These are phyloP conservation scores for Magnusiomyces clavatus DNA, from an alignment of 1,139 yeast species.

Conservation along the genomic window DNA sequence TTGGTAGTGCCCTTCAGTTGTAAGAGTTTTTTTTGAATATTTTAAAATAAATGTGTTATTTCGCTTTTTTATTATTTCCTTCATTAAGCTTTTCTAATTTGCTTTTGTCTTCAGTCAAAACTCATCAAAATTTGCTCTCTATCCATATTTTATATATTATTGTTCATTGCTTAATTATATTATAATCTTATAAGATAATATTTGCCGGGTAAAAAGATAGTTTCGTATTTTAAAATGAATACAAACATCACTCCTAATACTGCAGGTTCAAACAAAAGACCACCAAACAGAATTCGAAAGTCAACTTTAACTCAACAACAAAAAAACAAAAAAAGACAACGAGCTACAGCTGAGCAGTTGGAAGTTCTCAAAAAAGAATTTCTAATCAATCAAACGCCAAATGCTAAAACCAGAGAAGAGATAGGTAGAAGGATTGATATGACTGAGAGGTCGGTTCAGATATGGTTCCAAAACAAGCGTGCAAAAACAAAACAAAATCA, in stretches of 20 bases:
- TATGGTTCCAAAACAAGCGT: constrained; percentile 91
- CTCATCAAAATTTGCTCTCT: background rate
- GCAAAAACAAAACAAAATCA: constrained; percentile 59
- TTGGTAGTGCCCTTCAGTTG: too few species aligned
- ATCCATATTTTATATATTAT: too few species aligned
- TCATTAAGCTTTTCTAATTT: background rate
- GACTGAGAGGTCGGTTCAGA: constrained; percentile 87
- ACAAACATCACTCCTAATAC: background rate
- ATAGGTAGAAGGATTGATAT: constrained; percentile 72
- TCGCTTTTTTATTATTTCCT: too few species aligned
- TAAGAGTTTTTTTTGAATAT: too few species aligned
- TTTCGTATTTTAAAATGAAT: background rate
- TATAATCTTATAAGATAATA: too few species aligned
- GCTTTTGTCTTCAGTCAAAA: background rate
- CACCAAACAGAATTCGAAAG: constrained; percentile 17
- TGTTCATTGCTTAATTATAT: too few species aligned
- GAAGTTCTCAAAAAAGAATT: constrained; percentile 64
- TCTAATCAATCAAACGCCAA: constrained; percentile 51
- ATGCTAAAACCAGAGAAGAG: constrained; percentile 47
- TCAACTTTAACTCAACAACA: constrained; percentile 36
- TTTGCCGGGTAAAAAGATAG: background rate
- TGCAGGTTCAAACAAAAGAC: background rate
- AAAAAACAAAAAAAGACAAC: constrained; percentile 34
- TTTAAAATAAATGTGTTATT: too few species aligned
- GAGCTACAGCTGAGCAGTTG: constrained; percentile 79